phyloP scores from a whole-genome alignment of 768 basidiomycete genomes.

The Hortiboletus flavorubellus region DNA sequence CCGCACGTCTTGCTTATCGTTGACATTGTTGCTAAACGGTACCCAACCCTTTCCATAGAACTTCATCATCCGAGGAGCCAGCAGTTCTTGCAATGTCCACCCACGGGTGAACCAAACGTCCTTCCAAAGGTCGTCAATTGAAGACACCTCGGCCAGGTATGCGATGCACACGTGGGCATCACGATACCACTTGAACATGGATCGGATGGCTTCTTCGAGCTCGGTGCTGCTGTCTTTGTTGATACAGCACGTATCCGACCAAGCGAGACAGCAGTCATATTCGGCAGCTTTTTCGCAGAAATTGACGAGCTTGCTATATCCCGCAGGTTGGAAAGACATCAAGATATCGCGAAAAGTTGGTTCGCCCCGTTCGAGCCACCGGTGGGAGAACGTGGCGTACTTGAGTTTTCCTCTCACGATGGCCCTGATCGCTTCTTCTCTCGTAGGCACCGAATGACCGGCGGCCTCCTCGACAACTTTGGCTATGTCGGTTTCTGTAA shows the following conservation, averaged over 20 bases:
- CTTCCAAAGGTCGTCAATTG: constrained; percentile 23
- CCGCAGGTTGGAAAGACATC: constrained; percentile 28
- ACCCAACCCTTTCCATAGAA: constrained; percentile 29
- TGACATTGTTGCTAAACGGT: constrained; percentile 22
- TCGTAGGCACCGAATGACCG: constrained; percentile 24
- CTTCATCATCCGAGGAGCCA: constrained; percentile 30
- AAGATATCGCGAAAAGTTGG: constrained; percentile 28
- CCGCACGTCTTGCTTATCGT: constrained; percentile 25
- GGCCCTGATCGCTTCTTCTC: constrained; percentile 26
- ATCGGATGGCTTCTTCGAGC: constrained; percentile 34
- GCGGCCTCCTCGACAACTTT: constrained; percentile 14
- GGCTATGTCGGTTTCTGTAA: constrained; percentile 26
- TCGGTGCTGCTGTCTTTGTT: constrained; percentile 35
- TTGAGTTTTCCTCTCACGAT: constrained; percentile 24
- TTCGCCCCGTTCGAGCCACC: constrained; percentile 31
- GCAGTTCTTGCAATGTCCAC: constrained; percentile 30
- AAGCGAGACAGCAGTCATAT: constrained; percentile 29
- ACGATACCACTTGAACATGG: constrained; percentile 34
- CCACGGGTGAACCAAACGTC: constrained; percentile 33
- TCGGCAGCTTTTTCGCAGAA: constrained; percentile 28
- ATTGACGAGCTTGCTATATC: constrained; percentile 23
- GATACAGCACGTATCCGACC: constrained; percentile 37
- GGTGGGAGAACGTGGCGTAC: constrained; percentile 29
- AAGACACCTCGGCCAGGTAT: constrained; percentile 30
- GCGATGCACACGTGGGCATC: constrained; percentile 30